phyloP scores from a whole-genome alignment of 2,329 filamentous ascomycete species.

The Ceratocystis diversiconidia region DNA sequence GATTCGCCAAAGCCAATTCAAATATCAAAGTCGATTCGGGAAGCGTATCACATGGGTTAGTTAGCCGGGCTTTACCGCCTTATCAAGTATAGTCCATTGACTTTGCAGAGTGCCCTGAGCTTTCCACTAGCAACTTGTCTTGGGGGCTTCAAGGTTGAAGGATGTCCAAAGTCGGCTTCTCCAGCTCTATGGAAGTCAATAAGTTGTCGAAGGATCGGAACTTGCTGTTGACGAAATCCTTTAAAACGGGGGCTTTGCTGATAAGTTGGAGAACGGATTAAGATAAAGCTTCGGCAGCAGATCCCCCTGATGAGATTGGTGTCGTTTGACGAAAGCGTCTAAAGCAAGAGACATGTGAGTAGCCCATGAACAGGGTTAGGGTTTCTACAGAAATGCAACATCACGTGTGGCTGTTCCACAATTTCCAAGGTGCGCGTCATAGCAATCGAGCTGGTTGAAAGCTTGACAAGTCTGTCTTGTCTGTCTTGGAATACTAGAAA shows the following conservation, averaged over 20 bases:
- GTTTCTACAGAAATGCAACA: too few species aligned
- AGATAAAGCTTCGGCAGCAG: too few species aligned
- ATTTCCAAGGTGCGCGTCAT: too few species aligned
- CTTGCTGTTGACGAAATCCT: background rate
- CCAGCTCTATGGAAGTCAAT: too few species aligned
- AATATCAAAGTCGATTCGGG: background rate
- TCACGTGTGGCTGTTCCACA: too few species aligned
- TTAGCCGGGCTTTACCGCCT: background rate
- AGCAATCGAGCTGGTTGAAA: too few species aligned
- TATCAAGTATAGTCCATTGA: background rate
- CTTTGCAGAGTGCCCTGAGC: background rate
- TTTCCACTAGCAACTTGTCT: background rate
- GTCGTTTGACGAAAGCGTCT: too few species aligned
- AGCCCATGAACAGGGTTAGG: too few species aligned
- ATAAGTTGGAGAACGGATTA: background rate
- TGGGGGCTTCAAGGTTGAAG: background rate
- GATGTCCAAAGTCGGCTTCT: background rate
- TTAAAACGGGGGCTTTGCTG: background rate
- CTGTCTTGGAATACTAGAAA: too few species aligned
- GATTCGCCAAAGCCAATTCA: background rate
- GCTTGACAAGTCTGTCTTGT: too few species aligned
- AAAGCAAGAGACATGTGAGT: too few species aligned
- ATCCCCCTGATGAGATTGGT: too few species aligned
- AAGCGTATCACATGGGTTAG: background rate
- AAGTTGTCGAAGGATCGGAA: background rate